A percentile compares a stretch with the other conserved stretches of the same genome.
Conservation (phyloP, 768 basidiomycete genomes). For the Leccinum disarticulatum region DNA sequence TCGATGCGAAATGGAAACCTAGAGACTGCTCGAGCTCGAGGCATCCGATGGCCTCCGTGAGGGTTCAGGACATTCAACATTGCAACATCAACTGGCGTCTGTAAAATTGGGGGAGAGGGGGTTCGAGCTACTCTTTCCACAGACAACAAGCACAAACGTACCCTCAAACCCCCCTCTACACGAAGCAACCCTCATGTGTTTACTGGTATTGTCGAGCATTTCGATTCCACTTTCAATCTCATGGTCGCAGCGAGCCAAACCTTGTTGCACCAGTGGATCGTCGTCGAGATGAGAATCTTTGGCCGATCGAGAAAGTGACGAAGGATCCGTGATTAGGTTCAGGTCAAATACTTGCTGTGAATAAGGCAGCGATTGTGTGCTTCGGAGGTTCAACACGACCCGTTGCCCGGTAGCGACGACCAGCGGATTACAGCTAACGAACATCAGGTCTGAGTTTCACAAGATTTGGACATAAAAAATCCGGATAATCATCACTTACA, state of each 20-base stretch:
- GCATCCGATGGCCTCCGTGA: background rate
- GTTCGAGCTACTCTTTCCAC: background rate
- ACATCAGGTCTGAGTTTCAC: too few species aligned
- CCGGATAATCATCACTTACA: too few species aligned
- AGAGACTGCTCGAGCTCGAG: background rate
- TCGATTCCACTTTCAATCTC: background rate
- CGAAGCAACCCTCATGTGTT: background rate
- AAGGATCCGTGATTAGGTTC: too few species aligned
- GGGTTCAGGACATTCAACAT: background rate
- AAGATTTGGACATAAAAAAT: too few species aligned
- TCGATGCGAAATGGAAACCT: background rate
- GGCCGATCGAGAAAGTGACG: too few species aligned
- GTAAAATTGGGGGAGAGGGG: background rate
- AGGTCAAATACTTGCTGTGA: too few species aligned
- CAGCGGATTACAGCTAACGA: too few species aligned
- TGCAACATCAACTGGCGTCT: background rate
- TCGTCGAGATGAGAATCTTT: too few species aligned
- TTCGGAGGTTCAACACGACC: too few species aligned
- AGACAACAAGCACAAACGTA: background rate
- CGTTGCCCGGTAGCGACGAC: too few species aligned
- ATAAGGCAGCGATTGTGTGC: too few species aligned
- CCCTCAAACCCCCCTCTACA: background rate
- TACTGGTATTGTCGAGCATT: background rate
- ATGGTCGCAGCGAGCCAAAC: background rate
- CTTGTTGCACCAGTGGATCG: too few species aligned